These are phyloP conservation scores for Vanrija sp. DNA, from an alignment of 1,284 basidiomycete species.

Conservation along the genomic window DNA sequence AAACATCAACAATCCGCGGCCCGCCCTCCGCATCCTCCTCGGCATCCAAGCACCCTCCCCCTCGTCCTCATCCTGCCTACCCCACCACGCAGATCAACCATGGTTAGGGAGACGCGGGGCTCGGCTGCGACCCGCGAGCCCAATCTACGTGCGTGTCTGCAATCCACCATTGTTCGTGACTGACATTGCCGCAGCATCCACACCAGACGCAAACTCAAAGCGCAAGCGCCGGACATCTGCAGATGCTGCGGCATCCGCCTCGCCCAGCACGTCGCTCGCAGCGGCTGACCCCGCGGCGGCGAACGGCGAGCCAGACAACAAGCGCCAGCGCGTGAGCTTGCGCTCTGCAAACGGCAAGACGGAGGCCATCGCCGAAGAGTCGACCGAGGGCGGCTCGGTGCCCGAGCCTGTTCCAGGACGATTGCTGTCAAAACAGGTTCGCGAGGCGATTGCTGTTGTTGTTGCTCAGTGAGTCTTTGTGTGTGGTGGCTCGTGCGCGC, in stretches of 20 bases:
- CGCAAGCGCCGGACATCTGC: slow-evolving; percentile 21
- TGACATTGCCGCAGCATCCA: background rate
- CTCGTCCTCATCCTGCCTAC: background rate
- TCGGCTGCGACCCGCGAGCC: slow-evolving; percentile 9
- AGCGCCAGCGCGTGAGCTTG: slow-evolving; percentile 7
- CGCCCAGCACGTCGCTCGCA: no score
- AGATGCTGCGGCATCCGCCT: background rate
- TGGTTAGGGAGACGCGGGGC: slow-evolving; percentile 14
- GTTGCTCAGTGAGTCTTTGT: slow-evolving; percentile 30
- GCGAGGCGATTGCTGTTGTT: slow-evolving; percentile 33
- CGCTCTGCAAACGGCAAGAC: slow-evolving; percentile 3
- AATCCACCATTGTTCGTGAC: background rate
- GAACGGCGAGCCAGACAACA: slow-evolving; percentile 10
- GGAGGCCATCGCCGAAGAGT: slow-evolving; percentile 1
- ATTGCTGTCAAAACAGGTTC: slow-evolving; percentile 21
- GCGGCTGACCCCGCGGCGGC: background rate
- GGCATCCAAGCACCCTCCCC: background rate
- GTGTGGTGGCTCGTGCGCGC: background rate
- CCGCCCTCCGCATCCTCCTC: background rate
- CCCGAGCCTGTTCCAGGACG: slow-evolving; percentile 3
- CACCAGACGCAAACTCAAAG: slow-evolving; percentile 13
- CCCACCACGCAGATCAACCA: background rate
- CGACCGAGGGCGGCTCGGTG: background rate
- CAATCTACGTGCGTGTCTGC: background rate
- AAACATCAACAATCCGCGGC: background rate